Evolutionary conservation across 306 rosid genomes (phyloP).

Genomic region (Cucurbita maxima): DNA sequence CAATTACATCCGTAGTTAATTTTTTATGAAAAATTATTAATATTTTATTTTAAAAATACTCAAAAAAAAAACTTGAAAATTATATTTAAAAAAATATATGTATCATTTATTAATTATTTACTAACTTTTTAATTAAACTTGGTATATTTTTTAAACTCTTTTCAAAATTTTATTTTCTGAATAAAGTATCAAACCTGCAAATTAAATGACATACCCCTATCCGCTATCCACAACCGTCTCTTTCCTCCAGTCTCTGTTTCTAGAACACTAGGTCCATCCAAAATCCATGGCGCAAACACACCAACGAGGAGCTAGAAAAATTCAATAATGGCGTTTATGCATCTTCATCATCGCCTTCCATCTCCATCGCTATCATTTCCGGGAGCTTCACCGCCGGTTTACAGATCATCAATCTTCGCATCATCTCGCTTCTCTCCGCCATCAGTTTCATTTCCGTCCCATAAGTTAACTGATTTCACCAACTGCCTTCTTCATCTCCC

Average conservation of each 20-base stretch:
- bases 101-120: too few species aligned
- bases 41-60: too few species aligned
- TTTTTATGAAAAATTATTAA: too few species aligned
- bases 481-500: conserved; percentile 15
- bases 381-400: conserved; percentile 10
- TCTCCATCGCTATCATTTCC: conserved; percentile 13
- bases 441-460: background rate
- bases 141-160: too few species aligned
- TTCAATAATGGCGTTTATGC: conserved; percentile 22
- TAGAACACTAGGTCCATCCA: background rate
- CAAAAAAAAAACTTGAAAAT: too few species aligned
- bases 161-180: too few species aligned
- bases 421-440: conserved; percentile 23
- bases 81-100: too few species aligned
- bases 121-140: too few species aligned
- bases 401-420: background rate
- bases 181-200: background rate
- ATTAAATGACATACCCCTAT: background rate
- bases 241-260: background rate
- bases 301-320: background rate
- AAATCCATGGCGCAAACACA: background rate
- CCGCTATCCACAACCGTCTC: background rate
- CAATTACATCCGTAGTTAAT: too few species aligned
- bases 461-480: conserved; percentile 7
- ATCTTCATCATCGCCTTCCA: conserved; percentile 19